A percentile compares a stretch with the other conserved stretches of the same genome.
These are phyloP conservation scores for Plectosphaerella sp. DNA, from an alignment of 2,329 filamentous ascomycete species.

Conservation along the genomic window DNA sequence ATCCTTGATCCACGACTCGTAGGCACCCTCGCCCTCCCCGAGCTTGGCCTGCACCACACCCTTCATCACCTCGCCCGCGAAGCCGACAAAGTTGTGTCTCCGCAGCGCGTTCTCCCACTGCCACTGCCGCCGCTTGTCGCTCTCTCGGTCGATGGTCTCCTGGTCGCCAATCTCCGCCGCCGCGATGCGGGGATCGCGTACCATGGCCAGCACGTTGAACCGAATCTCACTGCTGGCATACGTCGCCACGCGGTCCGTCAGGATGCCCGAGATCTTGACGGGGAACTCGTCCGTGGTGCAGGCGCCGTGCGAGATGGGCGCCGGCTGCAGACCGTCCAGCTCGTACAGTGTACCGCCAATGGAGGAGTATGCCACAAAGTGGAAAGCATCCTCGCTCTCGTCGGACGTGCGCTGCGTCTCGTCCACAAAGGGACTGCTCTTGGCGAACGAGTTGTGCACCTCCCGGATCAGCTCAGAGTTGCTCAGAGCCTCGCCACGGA, in stretches of 20 bases:
- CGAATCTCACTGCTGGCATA: constrained; percentile 87
- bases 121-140: constrained; percentile 82
- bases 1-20: constrained; percentile 69
- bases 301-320: constrained; percentile 81
- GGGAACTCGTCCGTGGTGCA: constrained; percentile 72
- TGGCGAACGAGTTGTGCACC: constrained; percentile 87
- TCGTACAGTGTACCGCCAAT: constrained; percentile 82
- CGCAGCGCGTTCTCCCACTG: constrained; percentile 91
- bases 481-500: constrained; percentile 56
- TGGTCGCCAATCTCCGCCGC: constrained; percentile 79
- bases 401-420: constrained; percentile 72
- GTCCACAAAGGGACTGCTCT: constrained; percentile 85
- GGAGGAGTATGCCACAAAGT: constrained; percentile 93
- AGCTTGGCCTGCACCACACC: constrained; percentile 76
- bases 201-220: constrained; percentile 94
- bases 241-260: constrained; percentile 76
- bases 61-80: constrained; percentile 86
- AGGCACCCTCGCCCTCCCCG: constrained; percentile 55
- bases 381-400: constrained; percentile 84
- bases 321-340: constrained; percentile 88
- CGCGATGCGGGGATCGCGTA: constrained; percentile 71
- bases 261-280: constrained; percentile 75
- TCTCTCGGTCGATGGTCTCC: constrained; percentile 73
- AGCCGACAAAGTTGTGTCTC: constrained; percentile 93
- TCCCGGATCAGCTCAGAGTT: constrained; percentile 66